Base-by-base conservation (phyloP, 139 green algal species). In the Microglena sp. region DNA sequence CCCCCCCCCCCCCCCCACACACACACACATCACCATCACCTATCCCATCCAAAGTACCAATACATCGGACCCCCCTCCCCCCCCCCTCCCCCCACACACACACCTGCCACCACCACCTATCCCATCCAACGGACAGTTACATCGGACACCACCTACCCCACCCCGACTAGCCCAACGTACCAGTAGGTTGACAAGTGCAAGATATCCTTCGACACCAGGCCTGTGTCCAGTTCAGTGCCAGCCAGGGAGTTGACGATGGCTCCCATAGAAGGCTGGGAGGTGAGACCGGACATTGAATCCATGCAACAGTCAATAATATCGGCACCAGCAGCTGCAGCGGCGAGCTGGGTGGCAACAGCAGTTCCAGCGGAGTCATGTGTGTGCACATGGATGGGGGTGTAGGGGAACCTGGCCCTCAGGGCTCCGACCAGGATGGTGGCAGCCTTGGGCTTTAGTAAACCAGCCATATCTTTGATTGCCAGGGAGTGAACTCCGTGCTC, bases 361-460 rank as follows among this genome's bases (percentile, higher is more conserved):
- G 58, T 74, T 60, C 76, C 76, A 21, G 91, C 87, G 22, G 86
- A 92, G 85, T 97, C 90, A 74, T 97, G 91, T n/a, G 90, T 96
- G 76, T 97, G 91, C 33, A 97, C 80, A 68, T 90, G 84, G 45
- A 95, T 90, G 21, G 80, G 71, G 4, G 89, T 30, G 60, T 94
- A 72, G 28, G 89, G 90, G 79, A 89, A 93, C 26, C 79, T 69
- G 33, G 75, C 69, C 4, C 88, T 66, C 61, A 95, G 77, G 3
- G 86, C 83, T 3, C 76, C 70, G 27, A 97, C 78, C 46, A 96
- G 82, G 72, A 84, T 67, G n/a, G 83, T 92, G 46, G 91, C 88
- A 26, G 89, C 86, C 2, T 65, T 55, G 3, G 90, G 91, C 73
- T 94, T 94, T 2, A 96, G 73, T 70, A 95, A 69, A 6, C 87